Evolutionary conservation across 306 rosid genomes (phyloP), one percentile per base, ranked within the genome.

Genomic region (Gillenia trifoliata): DNA sequence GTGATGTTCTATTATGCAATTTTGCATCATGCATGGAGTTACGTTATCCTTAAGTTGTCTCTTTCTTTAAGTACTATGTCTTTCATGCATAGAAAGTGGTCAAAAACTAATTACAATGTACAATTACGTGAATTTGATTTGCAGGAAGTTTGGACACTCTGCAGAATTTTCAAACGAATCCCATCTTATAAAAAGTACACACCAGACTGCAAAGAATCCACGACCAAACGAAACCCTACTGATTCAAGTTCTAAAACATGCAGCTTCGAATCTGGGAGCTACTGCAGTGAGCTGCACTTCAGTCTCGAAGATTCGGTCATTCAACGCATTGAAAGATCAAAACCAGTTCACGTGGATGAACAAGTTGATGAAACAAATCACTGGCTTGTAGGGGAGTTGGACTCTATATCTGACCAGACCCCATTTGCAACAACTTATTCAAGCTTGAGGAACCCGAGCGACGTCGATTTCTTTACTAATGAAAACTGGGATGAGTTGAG

Each of bases 91-190:
- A 45, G 50, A 45, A 45, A 45, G 19, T 13, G 50, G 17, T 45
- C 50, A 15, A 45, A 45, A 45, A 45, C 50, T 15, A 45, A 45
- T 45, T 4, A 45, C 26, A 16, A 11, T 38, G 19, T 64, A 33
- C 2, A 10, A 30, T 40, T 16, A 28, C 33, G 7, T 81, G 38
- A 31, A 17, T 22, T 64, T 40, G 30, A 34, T 67, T 82, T 75
- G 76, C 91, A 93, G 98, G 98, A 93, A 82, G 97, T 93, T 49
- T 93, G 97, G 98, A 93, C 97, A 30, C 85, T 93, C 0, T 93
- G 98, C 85, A 60, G 93, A 75, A 91, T 93, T 74, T 89, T 93
- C 83, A 91, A 89, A 82, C 64, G 98, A 73, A 75, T 87, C 70
- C 83, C 91, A 75, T 68, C 96, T 11, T 72, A 86, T 77, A 93